Evolutionary conservation across 208 protist species (phyloP), one percentile per base, ranked within the genome.

Genomic region (Wallacemonas collosoma): DNA sequence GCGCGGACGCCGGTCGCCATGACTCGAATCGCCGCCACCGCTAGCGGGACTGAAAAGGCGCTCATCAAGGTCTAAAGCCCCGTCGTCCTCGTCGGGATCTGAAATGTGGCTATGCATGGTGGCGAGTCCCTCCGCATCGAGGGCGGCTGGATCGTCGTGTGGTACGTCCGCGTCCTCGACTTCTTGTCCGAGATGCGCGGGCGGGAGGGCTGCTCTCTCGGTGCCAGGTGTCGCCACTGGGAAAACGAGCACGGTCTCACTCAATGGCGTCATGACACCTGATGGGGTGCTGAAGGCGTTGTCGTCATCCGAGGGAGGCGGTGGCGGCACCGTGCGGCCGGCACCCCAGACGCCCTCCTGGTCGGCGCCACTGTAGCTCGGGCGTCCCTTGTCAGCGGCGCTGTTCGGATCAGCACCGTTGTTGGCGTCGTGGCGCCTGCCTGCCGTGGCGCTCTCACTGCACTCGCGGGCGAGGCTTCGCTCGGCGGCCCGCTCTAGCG

Each of bases 221-320:
- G 35, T 39, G 2, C 48, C 9, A 2, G n/a, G 40, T 48, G 55
- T 47, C 0, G 72, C 55, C 47, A 56, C 8, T 1, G 64, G 64
- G 61, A 65, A 76, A 6, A 76, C 64, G 17, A 68, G 55, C 56
- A 76, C 72, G n/a, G 64, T 76, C 45, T 76, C 72, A 48, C 64
- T 76, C 47, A 64, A 53, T n/a, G 53, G 45, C 39, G 72, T 67
- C 56, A 71, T 66, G 17, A 76, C 38, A 26, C 64, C 55, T 2
- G 64, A 70, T 4, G 60, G 11, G 3, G 60, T n/a, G 43, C 60
- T 65, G 60, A 65, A 65, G 14, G 26, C 60, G 72, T 71, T 57
- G 1, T 70, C 57, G 60, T 65, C 60, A 14, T 71, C 2, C 43
- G 40, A 41, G 8, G 43, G 60, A 4, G 60, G 60, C 26, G 60